A percentile compares a stretch with the other conserved stretches of the same genome.
These are phyloP conservation scores for Podila epigama DNA, from an alignment of 192 early-diverging fungal genomes.

Conservation along the genomic window DNA sequence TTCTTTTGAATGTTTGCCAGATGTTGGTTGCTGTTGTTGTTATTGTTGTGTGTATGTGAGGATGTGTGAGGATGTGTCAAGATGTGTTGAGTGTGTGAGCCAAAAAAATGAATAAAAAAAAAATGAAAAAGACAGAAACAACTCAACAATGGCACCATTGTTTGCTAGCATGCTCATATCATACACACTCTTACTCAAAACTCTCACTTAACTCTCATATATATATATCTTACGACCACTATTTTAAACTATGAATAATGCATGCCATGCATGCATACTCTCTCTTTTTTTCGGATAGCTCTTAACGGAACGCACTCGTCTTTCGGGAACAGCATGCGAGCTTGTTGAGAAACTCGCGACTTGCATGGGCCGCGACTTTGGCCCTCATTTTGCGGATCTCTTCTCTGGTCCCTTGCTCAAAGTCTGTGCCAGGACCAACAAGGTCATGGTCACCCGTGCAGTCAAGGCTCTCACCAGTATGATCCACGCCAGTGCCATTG, in stretches of 20 bases:
- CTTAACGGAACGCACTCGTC: constrained; percentile 74
- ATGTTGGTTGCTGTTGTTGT: background rate
- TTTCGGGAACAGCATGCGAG: constrained; percentile 72
- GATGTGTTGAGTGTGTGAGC: too few relatives aligned
- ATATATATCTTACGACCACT: too few relatives aligned
- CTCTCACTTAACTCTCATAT: too few relatives aligned
- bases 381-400: constrained; percentile 61
- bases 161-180: too few relatives aligned
- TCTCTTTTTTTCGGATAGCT: constrained; percentile 55
- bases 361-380: constrained; percentile 67
- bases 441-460: constrained; percentile 72
- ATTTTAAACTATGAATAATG: too few relatives aligned
- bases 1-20: background rate
- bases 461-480: constrained; percentile 67
- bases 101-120: too few relatives aligned
- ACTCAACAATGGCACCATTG: too few relatives aligned
- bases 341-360: constrained; percentile 71
- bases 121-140: too few relatives aligned
- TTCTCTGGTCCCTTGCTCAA: constrained; percentile 68
- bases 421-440: constrained; percentile 77
- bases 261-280: background rate
- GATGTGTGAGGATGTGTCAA: too few relatives aligned
- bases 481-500: constrained; percentile 63
- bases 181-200: too few relatives aligned
- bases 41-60: background rate